Conservation (phyloP, 2,329 filamentous ascomycete genomes). For the Cladosporium sp. region DNA sequence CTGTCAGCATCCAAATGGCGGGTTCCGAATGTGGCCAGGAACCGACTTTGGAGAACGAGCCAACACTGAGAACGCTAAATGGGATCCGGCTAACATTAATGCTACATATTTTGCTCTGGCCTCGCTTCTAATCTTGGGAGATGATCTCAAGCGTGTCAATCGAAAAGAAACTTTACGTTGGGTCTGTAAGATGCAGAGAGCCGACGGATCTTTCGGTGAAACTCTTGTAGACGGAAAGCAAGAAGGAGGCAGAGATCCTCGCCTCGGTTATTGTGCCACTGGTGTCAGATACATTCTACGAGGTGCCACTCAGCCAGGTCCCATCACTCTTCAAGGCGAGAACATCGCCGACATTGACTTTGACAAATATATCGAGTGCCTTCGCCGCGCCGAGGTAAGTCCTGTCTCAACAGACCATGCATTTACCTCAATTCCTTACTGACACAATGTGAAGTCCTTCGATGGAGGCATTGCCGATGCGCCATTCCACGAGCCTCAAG, state of each 20-base stretch:
- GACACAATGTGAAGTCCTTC: conserved; percentile 59
- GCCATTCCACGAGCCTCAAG: conserved; percentile 76
- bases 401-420: not conserved
- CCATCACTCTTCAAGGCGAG: conserved; percentile 49
- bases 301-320: conserved; percentile 40
- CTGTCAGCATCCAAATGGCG: conserved; percentile 80
- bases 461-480: conserved; percentile 81
- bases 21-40: conserved; percentile 81
- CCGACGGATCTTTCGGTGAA: conserved; percentile 89
- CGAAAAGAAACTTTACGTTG: conserved; percentile 65
- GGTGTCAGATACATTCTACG: conserved; percentile 77
- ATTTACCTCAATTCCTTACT: not conserved
- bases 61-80: conserved; percentile 51
- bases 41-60: conserved; percentile 52
- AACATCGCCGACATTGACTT: conserved; percentile 71
- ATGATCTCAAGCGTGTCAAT: conserved; percentile 60
- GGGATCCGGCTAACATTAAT: conserved; percentile 77
- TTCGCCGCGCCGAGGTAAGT: conserved; percentile 55
- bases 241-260: conserved; percentile 77
- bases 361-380: conserved; percentile 63
- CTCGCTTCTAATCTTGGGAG: conserved; percentile 62
- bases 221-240: conserved; percentile 59
- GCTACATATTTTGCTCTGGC: conserved; percentile 86
- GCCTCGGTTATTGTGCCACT: conserved; percentile 82
- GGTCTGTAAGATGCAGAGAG: conserved; percentile 71